Evolutionary conservation across 257 asterid genomes (phyloP).

Genomic region (Solanum rostratum): DNA sequence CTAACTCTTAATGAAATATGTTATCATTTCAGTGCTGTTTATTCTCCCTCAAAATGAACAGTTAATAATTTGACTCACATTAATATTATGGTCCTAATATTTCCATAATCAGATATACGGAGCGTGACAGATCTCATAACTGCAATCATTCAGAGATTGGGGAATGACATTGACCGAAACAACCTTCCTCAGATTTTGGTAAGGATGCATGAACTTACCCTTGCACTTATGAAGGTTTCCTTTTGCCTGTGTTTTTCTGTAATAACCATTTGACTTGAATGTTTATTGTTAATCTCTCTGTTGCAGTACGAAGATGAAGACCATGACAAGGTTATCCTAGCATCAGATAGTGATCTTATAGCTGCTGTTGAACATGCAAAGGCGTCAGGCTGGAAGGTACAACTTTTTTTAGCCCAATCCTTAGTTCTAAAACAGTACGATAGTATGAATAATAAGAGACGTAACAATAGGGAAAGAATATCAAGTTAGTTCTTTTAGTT

Average conservation of each 20-base stretch:
- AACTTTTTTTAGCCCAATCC: background rate
- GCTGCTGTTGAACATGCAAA: constrained; percentile 89
- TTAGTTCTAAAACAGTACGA: background rate
- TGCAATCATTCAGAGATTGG: constrained; percentile 84
- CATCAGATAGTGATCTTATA: constrained; percentile 82
- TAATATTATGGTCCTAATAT: background rate
- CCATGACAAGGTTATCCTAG: constrained; percentile 71
- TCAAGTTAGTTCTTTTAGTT: background rate
- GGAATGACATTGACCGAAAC: constrained; percentile 76
- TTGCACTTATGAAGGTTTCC: background rate
- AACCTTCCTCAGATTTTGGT: constrained; percentile 93
- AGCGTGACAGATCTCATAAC: constrained; percentile 65
- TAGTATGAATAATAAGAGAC: background rate
- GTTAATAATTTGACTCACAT: background rate
- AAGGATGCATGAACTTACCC: background rate
- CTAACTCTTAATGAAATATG: background rate
- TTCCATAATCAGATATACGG: constrained; percentile 38
- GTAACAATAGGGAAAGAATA: background rate
- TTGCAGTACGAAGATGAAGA: constrained; percentile 94
- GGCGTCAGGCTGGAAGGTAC: constrained; percentile 94
- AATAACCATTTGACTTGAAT: background rate
- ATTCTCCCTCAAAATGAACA: background rate
- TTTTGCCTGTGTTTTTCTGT: background rate
- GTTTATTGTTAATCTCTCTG: background rate
- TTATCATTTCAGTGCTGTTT: background rate